Evolutionary conservation across 306 rosid genomes (phyloP).

Genomic region (Macrotyloma uniflorum): DNA sequence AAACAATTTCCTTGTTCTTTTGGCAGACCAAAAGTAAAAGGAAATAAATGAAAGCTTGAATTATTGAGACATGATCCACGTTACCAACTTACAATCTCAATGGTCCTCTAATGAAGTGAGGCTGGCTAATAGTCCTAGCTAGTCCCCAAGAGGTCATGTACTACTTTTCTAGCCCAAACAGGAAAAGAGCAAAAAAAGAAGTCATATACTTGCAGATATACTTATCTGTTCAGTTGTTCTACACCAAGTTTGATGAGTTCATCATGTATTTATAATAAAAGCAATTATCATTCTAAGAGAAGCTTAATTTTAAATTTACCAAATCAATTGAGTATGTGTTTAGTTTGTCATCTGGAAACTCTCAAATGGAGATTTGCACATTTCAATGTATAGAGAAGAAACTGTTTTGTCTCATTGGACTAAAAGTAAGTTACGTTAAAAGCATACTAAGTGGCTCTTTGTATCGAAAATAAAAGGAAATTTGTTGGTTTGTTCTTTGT

Average conservation of each 20-base stretch:
- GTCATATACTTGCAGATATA: slow-evolving; percentile 15
- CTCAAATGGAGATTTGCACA: too few relatives aligned
- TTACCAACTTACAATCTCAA: slow-evolving; percentile 13
- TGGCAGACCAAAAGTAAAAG: slow-evolving; percentile 32
- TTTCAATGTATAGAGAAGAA: too few relatives aligned
- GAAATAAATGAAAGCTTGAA: slow-evolving; percentile 34
- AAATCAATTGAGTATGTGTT: neutral
- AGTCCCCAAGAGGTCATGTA: slow-evolving; percentile 29
- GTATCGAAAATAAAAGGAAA: neutral
- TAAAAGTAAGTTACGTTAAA: too few relatives aligned
- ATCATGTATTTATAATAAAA: neutral
- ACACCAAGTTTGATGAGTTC: neutral
- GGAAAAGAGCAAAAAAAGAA: neutral
- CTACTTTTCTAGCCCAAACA: slow-evolving; percentile 30
- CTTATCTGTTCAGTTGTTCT: slow-evolving; percentile 15
- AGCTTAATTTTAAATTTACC: neutral
- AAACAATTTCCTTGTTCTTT: slow-evolving; percentile 20
- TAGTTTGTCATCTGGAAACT: too few relatives aligned
- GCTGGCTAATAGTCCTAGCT: neutral
- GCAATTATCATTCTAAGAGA: neutral
- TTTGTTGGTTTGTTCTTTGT: neutral
- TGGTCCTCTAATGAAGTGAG: slow-evolving; percentile 37
- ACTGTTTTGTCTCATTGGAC: too few relatives aligned
- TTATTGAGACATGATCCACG: slow-evolving; percentile 40
- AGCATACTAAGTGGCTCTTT: neutral